A percentile compares a stretch with the other conserved stretches of the same genome.
Conservation (phyloP, 2,329 filamentous ascomycete species). For the Ophiostoma ips region DNA sequence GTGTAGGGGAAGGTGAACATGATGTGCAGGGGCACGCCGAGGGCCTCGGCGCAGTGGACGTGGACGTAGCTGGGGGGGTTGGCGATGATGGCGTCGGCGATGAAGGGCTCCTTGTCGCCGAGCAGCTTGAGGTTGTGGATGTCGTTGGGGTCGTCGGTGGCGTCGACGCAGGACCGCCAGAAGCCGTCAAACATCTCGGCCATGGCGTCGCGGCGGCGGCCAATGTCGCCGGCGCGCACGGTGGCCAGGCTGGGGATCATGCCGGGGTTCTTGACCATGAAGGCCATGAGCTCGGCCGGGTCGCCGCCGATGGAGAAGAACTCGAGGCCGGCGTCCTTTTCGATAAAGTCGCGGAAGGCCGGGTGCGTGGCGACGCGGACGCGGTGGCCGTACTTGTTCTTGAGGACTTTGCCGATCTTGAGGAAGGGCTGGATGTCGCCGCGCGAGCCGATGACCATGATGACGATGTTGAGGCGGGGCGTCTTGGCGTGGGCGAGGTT, state of each 20-base stretch:
- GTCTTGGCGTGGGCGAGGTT: slow-evolving; percentile 19
- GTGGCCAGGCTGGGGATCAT: slow-evolving; percentile 62
- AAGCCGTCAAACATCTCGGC: slow-evolving; percentile 73
- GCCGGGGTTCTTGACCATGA: slow-evolving; percentile 77
- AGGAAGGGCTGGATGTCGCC: slow-evolving; percentile 74
- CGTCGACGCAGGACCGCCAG: slow-evolving; percentile 64
- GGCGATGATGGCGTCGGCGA: slow-evolving; percentile 71
- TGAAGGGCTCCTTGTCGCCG: slow-evolving; percentile 44
- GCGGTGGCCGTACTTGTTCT: slow-evolving; percentile 57
- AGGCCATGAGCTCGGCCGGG: slow-evolving; percentile 70
- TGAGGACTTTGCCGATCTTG: slow-evolving; percentile 57
- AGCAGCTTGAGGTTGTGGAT: slow-evolving; percentile 49
- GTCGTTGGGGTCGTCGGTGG: slow-evolving; percentile 55
- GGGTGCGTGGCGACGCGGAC: slow-evolving; percentile 70
- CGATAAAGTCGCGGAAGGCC: slow-evolving; percentile 61
- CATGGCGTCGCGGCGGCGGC: slow-evolving; percentile 53
- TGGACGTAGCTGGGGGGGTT: slow-evolving; percentile 71
- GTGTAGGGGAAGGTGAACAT: slow-evolving; percentile 86
- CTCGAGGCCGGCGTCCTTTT: slow-evolving; percentile 57
- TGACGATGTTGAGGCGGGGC: slow-evolving; percentile 60
- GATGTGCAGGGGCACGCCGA: slow-evolving; percentile 65
- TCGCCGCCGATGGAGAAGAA: slow-evolving; percentile 73
- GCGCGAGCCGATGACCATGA: slow-evolving; percentile 70
- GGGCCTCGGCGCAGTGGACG: slow-evolving; percentile 63
- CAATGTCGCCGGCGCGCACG: slow-evolving; percentile 60